Base-by-base conservation (phyloP, 148 eudicot genomes). In the Rheum nobile region DNA sequence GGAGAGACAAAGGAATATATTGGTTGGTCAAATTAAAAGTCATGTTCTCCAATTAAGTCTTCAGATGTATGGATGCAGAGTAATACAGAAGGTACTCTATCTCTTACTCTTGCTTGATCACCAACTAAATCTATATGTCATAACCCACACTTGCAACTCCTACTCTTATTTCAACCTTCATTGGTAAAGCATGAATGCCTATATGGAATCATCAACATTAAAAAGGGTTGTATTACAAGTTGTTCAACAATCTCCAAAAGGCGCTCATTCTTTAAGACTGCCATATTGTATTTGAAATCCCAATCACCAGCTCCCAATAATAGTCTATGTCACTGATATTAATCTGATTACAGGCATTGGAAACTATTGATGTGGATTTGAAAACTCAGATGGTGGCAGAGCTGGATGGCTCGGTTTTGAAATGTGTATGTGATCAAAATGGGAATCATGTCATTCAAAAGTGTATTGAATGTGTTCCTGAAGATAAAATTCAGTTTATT, bases 391-490 rank as follows among this genome's bases (percentile, higher is more conserved):
- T 89, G 81, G 88, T 83, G 10, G 73, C 77, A 0, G 94, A 89
- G 76, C 88, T 89, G 50, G 85, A 85, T 78, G 91, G 94, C 55
- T 82, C 81, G 9, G 76, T 89, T 73, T 81, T 89, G 81, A 85
- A 85, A 81, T 89, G 94, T 72, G 88, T 89, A 68, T 84, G 83
- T 42, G 94, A 89, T 83, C 94, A 89, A 79, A 89, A 89, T 70
- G 91, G 91, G 38, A 89, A 89, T 81, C 94, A 89, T 80, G 94
- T 89, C n/a, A 89, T 89, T 67, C 94, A 89, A 70, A 89, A 89
- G 82, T 89, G 88, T 73, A 84, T 89, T 41, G 91, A 89, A 74
- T 79, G 85, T 77, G 80, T 89, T 38, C 89, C 89, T 71, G 82
- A 84, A 75, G 85, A 85, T 74, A 77, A 48, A 46, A 89, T 89